Conservation (phyloP, 176 grass and related monocot species). For the Triticum timopheevii region DNA sequence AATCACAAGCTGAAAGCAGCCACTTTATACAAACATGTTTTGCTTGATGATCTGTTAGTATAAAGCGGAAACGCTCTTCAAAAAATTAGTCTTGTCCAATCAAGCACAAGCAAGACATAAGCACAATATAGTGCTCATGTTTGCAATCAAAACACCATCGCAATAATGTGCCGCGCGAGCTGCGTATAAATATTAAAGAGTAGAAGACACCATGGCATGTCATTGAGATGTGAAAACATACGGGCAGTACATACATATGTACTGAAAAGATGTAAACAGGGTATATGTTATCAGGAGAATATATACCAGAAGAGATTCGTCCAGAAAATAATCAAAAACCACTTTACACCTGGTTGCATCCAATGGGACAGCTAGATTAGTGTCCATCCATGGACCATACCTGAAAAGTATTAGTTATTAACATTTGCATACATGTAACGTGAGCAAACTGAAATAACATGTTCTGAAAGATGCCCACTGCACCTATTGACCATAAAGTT, state of each 20-base stretch:
- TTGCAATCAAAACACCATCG: background rate
- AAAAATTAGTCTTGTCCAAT: background rate
- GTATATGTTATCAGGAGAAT: slow-evolving; percentile 1
- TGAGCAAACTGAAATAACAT: background rate
- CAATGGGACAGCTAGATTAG: slow-evolving; percentile 87
- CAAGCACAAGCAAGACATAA: slow-evolving; percentile 1
- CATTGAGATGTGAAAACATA: background rate
- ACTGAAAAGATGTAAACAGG: background rate
- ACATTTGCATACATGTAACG: background rate
- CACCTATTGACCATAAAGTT: slow-evolving; percentile 99
- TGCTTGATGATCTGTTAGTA: background rate
- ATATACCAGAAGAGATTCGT: slow-evolving; percentile 58
- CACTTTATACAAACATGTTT: background rate
- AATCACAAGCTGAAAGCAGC: too few relatives aligned
- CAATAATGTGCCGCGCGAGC: background rate
- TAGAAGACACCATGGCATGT: background rate
- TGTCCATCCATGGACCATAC: slow-evolving; percentile 98
- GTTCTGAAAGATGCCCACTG: slow-evolving; percentile 7
- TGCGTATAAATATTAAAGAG: background rate
- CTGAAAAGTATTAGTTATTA: slow-evolving; percentile 42
- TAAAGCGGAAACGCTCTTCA: background rate
- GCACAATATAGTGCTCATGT: background rate
- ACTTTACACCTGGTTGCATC: slow-evolving; percentile 74
- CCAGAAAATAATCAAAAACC: slow-evolving; percentile 95
- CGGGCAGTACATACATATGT: background rate